These are phyloP conservation scores for Creolimax fragrantissima DNA, from an alignment of 78 protist genomes.

Conservation along the genomic window DNA sequence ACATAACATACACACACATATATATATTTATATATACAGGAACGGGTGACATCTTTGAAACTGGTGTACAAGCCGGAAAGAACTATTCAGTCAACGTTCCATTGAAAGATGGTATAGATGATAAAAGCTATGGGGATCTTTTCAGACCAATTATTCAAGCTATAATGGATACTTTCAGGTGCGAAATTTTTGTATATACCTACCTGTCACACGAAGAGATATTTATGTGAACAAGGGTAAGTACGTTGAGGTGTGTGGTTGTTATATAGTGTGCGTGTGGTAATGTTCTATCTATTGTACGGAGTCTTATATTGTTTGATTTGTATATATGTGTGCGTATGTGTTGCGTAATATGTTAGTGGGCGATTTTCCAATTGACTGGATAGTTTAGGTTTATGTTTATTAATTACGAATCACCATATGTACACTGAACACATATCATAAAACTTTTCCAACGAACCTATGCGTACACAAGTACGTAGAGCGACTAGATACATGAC, in stretches of 20 bases:
- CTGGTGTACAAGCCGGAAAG: conserved; percentile 21
- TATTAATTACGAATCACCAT: too few species aligned
- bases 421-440: too few species aligned
- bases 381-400: too few species aligned
- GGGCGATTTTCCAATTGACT: too few species aligned
- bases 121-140: conserved; percentile 57
- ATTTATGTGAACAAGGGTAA: background rate
- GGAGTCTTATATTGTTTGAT: background rate
- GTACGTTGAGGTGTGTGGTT: background rate
- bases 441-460: too few species aligned
- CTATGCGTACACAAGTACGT: too few species aligned
- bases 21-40: background rate
- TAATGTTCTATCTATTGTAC: background rate
- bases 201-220: background rate
- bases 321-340: background rate
- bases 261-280: background rate
- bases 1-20: background rate
- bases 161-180: conserved; percentile 32
- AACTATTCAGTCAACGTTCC: conserved; percentile 91
- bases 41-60: conserved; percentile 5
- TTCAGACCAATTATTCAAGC: conserved; percentile 70
- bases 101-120: conserved; percentile 94
- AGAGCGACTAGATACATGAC: too few species aligned
- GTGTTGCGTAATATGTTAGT: too few species aligned
- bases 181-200: background rate